These are phyloP conservation scores for Populus pruinosa DNA, from an alignment of 345 rosid species.

Conservation along the genomic window DNA sequence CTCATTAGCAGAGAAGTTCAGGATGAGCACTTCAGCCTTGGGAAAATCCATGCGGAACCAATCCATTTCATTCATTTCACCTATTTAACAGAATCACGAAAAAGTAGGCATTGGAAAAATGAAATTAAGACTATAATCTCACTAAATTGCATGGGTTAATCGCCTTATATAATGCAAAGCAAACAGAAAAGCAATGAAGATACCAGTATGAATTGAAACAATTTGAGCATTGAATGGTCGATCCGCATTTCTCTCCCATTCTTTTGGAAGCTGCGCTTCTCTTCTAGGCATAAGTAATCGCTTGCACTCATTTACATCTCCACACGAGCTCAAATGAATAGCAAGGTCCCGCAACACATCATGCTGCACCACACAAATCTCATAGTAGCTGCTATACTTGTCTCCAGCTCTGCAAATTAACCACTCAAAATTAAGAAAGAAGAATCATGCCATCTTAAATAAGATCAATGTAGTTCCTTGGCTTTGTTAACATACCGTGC, in stretches of 20 bases:
- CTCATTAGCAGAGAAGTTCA: conserved; percentile 58
- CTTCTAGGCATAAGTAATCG: conserved; percentile 74
- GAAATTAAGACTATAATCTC: background rate
- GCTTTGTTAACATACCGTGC: conserved; percentile 38
- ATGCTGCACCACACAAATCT: conserved; percentile 73
- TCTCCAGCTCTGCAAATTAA: conserved; percentile 63
- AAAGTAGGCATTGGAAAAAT: background rate
- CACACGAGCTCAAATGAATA: conserved; percentile 48
- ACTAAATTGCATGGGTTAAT: background rate
- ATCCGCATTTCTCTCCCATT: conserved; percentile 75
- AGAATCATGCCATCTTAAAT: background rate
- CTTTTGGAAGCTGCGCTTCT: conserved; percentile 56
- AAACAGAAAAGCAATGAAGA: background rate
- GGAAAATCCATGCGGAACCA: conserved; percentile 82
- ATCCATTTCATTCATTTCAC: conserved; percentile 76
- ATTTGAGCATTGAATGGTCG: conserved; percentile 59
- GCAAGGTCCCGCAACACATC: conserved; percentile 93
- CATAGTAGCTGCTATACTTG: conserved; percentile 59
- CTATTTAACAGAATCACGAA: conserved; percentile 32
- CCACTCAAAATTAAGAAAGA: conserved; percentile 1
- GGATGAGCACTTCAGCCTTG: conserved; percentile 74
- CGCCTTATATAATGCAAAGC: background rate
- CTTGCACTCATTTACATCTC: conserved; percentile 40
- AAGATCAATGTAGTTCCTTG: background rate
- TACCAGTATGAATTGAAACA: conserved; percentile 86